Percentiles rank a stretch among this genome's conserved stretches.
Evolutionary conservation across 192 early-diverging fungal species (phyloP).

Genomic region (Backusella sp.): DNA sequence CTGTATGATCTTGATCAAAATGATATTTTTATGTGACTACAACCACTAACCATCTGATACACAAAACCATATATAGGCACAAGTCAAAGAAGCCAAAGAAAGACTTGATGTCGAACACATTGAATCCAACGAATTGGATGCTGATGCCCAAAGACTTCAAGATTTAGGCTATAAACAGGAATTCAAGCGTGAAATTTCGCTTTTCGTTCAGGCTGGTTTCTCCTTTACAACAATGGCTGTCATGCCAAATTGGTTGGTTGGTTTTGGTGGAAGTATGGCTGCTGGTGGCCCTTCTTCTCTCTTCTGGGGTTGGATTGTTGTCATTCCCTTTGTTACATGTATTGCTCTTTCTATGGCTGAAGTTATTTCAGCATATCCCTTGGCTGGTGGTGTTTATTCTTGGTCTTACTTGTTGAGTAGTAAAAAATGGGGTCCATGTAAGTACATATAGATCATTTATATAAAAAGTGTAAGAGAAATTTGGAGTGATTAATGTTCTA

Average conservation of each 20-base stretch:
- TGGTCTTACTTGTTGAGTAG: constrained; percentile 17
- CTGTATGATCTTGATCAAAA: not conserved
- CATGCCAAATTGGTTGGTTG: constrained; percentile 37
- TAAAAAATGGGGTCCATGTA: constrained; percentile 28
- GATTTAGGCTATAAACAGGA: constrained; percentile 54
- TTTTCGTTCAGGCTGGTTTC: constrained; percentile 43
- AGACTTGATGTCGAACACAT: not conserved
- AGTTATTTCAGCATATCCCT: constrained; percentile 40
- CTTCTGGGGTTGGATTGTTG: constrained; percentile 50
- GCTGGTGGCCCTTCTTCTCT: constrained; percentile 47
- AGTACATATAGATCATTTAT: constrained; percentile 8
- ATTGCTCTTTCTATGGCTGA: constrained; percentile 47
- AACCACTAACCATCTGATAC: not conserved
- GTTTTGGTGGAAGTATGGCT: constrained; percentile 42
- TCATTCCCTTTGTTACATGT: constrained; percentile 39
- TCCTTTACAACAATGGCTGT: constrained; percentile 47
- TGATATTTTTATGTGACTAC: not conserved
- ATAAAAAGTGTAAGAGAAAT: not conserved
- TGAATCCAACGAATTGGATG: constrained; percentile 19
- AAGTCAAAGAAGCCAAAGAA: not conserved
- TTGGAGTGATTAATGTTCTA: not conserved
- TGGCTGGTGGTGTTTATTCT: constrained; percentile 31
- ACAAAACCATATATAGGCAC: not conserved
- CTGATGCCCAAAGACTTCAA: constrained; percentile 39
- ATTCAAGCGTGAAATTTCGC: constrained; percentile 42